Evolutionary conservation across 768 basidiomycete genomes (phyloP).

Genomic region (Lactarius evosmus): DNA sequence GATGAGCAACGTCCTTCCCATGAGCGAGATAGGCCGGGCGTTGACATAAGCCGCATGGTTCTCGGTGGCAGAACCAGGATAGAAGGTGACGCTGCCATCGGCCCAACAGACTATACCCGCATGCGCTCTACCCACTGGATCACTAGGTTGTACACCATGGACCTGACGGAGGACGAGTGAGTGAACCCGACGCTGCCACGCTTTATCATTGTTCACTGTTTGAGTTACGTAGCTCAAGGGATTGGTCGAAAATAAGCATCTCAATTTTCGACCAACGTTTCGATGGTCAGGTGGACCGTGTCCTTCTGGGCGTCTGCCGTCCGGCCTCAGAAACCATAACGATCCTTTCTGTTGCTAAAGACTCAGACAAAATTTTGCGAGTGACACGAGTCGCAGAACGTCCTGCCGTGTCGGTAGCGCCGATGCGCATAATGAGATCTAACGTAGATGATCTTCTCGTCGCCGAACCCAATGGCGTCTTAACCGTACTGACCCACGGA

Average conservation of each 20-base stretch:
- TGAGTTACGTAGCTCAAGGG: constrained; percentile 13
- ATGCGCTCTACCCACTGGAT: constrained; percentile 77
- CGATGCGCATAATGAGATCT: constrained; percentile 61
- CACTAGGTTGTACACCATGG: constrained; percentile 52
- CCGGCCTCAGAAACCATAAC: constrained; percentile 44
- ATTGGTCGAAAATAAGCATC: constrained; percentile 50
- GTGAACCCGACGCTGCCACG: constrained; percentile 9
- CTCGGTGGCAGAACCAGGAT: constrained; percentile 46
- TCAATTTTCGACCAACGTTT: constrained; percentile 64
- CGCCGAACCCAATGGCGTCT: constrained; percentile 51
- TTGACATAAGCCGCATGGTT: constrained; percentile 67
- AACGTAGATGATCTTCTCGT: constrained; percentile 68
- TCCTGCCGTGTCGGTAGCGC: constrained; percentile 49
- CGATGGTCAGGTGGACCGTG: constrained; percentile 51
- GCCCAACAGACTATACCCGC: constrained; percentile 54
- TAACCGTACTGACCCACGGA: constrained; percentile 65
- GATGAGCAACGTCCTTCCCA: constrained; percentile 34
- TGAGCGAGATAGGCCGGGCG: constrained; percentile 53
- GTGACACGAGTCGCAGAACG: constrained; percentile 40
- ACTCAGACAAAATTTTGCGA: constrained; percentile 43
- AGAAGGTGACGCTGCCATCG: constrained; percentile 42
- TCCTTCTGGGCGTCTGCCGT: constrained; percentile 54
- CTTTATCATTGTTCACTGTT: constrained; percentile 1
- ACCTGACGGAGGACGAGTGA: constrained; percentile 52
- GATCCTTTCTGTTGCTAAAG: constrained; percentile 48